Conservation (phyloP, 2,329 filamentous ascomycete genomes). For the Cylindrodendrum hubeiense region DNA sequence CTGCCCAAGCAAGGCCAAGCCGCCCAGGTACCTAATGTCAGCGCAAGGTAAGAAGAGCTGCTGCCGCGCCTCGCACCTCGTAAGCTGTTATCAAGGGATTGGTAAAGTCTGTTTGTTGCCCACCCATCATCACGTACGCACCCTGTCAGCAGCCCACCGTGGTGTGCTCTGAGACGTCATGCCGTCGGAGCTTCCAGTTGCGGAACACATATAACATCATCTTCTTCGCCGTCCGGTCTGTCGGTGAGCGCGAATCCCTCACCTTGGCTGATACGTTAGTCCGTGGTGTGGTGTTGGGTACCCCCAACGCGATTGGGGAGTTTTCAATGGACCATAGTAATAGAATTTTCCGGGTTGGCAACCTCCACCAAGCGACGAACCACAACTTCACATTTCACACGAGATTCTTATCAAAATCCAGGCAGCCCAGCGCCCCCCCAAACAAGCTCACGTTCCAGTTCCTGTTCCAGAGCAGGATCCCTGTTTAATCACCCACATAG, state of each 20-base stretch:
- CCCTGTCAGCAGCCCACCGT: constrained; percentile 2
- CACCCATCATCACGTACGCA: neutral
- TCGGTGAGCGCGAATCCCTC: constrained; percentile 17
- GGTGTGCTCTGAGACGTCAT: constrained; percentile 1
- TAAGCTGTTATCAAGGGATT: constrained; percentile 39
- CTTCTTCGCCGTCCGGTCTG: neutral
- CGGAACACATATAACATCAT: neutral
- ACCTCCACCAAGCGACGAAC: constrained; percentile 6
- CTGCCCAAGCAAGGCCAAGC: neutral
- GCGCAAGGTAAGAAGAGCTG: neutral
- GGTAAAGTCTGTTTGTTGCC: constrained; percentile 19
- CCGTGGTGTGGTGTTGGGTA: neutral
- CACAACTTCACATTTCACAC: constrained; percentile 4
- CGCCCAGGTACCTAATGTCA: too few species aligned
- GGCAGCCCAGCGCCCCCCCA: neutral
- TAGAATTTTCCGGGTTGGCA: constrained; percentile 24
- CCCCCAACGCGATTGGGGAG: constrained; percentile 7
- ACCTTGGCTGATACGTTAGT: constrained; percentile 9
- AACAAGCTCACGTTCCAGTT: neutral
- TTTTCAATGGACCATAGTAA: constrained; percentile 5
- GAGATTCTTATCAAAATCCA: constrained; percentile 8
- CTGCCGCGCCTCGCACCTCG: constrained; percentile 6
- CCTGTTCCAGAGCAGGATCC: neutral
- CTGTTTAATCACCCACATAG: constrained; percentile 4
- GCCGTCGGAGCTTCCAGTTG: constrained; percentile 9